A percentile compares a stretch with the other conserved stretches of the same genome.
phyloP scores from a whole-genome alignment of 768 basidiomycete genomes.

The Podaxis rugospora region DNA sequence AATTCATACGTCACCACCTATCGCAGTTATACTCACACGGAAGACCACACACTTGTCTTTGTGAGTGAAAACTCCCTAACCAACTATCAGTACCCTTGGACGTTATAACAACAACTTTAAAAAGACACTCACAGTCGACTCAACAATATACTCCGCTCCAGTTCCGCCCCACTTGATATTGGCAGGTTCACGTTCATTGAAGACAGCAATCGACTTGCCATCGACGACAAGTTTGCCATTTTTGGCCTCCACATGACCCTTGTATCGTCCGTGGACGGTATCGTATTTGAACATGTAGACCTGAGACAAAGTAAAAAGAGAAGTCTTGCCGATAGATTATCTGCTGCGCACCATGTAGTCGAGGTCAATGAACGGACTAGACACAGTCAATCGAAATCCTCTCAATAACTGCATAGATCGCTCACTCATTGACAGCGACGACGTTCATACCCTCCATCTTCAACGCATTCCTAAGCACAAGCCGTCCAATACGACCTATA shows the following conservation, averaged over 20 bases:
- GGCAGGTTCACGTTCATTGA: constrained; percentile 78
- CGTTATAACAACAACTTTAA: background rate
- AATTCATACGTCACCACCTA: background rate
- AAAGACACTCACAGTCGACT: constrained; percentile 67
- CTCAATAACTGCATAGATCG: background rate
- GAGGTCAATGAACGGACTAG: constrained; percentile 88
- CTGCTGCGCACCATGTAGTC: constrained; percentile 72
- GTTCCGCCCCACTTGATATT: constrained; percentile 65
- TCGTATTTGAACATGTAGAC: constrained; percentile 96
- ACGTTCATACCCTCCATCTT: constrained; percentile 63
- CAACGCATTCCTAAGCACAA: constrained; percentile 89
- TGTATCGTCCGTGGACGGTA: constrained; percentile 81
- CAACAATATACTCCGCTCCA: constrained; percentile 86
- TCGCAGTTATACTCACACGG: background rate
- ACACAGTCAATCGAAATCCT: background rate
- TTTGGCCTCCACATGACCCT: constrained; percentile 68
- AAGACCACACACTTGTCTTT: constrained; percentile 57
- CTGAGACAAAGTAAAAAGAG: constrained; percentile 27
- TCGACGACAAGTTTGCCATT: constrained; percentile 82
- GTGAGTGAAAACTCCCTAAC: constrained; percentile 89
- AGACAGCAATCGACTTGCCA: constrained; percentile 68
- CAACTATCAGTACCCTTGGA: background rate
- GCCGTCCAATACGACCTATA: constrained; percentile 92
- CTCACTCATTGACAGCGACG: constrained; percentile 89
- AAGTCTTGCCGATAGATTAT: too few species aligned